Percentiles rank a stretch among this genome's conserved stretches.
Evolutionary conservation across 768 basidiomycete genomes (phyloP).

Genomic region (Tulasnella calospora): DNA sequence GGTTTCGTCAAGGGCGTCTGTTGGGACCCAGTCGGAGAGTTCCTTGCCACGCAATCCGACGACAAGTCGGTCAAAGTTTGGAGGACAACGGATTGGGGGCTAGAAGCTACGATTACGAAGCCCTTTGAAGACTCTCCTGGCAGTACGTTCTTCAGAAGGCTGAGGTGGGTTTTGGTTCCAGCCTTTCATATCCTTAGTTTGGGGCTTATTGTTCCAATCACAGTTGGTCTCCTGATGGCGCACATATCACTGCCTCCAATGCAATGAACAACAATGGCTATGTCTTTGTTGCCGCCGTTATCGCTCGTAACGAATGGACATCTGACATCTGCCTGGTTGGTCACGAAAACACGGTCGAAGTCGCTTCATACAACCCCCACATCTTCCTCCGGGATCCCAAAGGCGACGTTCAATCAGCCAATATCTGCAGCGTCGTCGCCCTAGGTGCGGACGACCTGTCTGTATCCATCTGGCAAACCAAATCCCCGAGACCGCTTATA

Average conservation of each 20-base stretch:
- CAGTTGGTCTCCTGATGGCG: conserved; percentile 99
- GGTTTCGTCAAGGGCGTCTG: conserved; percentile 98
- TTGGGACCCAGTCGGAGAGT: conserved; percentile 98
- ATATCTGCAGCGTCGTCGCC: conserved; percentile 88
- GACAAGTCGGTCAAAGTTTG: conserved; percentile 96
- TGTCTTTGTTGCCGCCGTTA: conserved; percentile 95
- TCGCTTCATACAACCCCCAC: conserved; percentile 90
- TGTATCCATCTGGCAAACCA: conserved; percentile 95
- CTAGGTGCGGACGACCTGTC: conserved; percentile 91
- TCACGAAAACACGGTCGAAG: conserved; percentile 95
- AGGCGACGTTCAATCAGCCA: conserved; percentile 64
- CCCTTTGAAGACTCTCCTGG: conserved; percentile 93
- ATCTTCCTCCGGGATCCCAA: conserved; percentile 78
- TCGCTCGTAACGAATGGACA: conserved; percentile 82
- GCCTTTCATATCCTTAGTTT: not conserved
- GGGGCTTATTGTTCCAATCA: not conserved
- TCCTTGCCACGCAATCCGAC: conserved; percentile 95
- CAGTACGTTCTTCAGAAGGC: conserved; percentile 86
- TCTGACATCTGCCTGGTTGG: conserved; percentile 92
- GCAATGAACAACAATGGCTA: conserved; percentile 94
- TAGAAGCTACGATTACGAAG: conserved; percentile 78
- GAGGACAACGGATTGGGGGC: conserved; percentile 86
- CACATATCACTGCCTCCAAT: conserved; percentile 95
- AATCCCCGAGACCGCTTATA: conserved; percentile 81
- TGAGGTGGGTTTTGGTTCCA: conserved; percentile 54